Evolutionary conservation across 2,329 filamentous ascomycete genomes (phyloP).

Genomic region (Plenodomus lindquistii): DNA sequence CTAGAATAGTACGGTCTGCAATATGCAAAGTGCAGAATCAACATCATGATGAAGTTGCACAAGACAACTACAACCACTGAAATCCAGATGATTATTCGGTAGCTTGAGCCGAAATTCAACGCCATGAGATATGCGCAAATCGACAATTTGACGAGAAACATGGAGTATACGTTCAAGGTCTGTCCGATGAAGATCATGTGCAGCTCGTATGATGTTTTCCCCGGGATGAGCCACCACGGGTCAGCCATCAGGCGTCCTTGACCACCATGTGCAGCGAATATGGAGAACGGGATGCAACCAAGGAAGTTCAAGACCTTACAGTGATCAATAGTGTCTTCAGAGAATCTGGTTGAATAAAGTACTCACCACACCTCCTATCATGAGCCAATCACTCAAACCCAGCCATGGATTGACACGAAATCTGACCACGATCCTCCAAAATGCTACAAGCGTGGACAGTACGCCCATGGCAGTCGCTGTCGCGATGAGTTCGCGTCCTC

Average conservation of each 20-base stretch:
- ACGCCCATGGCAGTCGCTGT: too few relatives aligned
- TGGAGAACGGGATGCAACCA: conserved; percentile 4
- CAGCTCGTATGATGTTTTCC: neutral
- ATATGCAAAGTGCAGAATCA: too few relatives aligned
- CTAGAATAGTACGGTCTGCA: too few relatives aligned
- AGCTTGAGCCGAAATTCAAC: conserved; percentile 13
- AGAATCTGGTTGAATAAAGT: too few relatives aligned
- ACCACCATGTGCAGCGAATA: conserved; percentile 5
- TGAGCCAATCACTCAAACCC: too few relatives aligned
- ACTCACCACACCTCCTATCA: too few relatives aligned
- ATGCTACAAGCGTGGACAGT: too few relatives aligned
- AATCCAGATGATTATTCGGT: conserved; percentile 14
- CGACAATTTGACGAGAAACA: conserved; percentile 17
- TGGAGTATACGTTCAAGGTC: conserved; percentile 14
- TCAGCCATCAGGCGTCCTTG: conserved; percentile 13
- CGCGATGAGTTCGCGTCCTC: too few relatives aligned
- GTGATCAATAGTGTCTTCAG: neutral
- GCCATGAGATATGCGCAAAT: conserved; percentile 19
- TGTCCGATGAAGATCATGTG: conserved; percentile 9
- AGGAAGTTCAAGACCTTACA: conserved; percentile 5
- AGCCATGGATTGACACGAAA: too few relatives aligned
- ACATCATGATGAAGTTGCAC: too few relatives aligned
- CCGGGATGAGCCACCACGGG: conserved; percentile 10
- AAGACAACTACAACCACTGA: too few relatives aligned
- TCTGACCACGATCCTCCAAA: too few relatives aligned